A percentile compares a stretch with the other conserved stretches of the same genome.
Conservation (phyloP, 495 filamentous ascomycete genomes). For the Tuber indicum region DNA sequence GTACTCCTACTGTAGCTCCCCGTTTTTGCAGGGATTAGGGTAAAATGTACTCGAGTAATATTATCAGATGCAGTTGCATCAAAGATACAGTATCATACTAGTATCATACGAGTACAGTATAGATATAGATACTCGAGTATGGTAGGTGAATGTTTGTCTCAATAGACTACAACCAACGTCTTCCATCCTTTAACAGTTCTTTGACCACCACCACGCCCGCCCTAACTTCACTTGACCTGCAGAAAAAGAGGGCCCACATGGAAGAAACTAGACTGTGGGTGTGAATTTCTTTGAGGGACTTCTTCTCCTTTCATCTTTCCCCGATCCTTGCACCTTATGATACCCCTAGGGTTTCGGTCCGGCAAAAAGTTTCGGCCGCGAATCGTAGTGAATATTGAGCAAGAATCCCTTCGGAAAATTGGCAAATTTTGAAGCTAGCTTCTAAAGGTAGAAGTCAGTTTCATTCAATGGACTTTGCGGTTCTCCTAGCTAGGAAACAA, state of each 20-base stretch:
- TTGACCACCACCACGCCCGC: not conserved
- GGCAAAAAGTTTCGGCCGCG: not conserved
- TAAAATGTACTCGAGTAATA: not conserved
- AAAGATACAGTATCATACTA: not conserved
- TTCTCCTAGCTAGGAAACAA: not conserved
- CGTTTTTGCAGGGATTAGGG: conserved; percentile 4
- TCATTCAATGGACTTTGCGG: not conserved
- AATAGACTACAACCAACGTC: conserved; percentile 10
- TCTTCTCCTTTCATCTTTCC: not conserved
- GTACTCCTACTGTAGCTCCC: too few species aligned
- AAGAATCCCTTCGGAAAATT: not conserved
- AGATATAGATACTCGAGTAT: too few species aligned
- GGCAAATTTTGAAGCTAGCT: not conserved
- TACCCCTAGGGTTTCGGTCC: not conserved
- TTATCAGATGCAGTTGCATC: conserved; percentile 31
- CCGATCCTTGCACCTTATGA: not conserved
- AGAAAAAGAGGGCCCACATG: not conserved
- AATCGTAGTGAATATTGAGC: not conserved
- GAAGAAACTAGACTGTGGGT: not conserved
- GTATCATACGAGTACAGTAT: too few species aligned
- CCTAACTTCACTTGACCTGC: not conserved
- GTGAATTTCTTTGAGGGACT: not conserved
- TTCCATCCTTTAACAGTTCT: not conserved
- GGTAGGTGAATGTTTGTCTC: conserved; percentile 17
- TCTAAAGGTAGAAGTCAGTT: not conserved